Evolutionary conservation across 2,329 filamentous ascomycete species (phyloP).

Genomic region (Verticillium longisporum): DNA sequence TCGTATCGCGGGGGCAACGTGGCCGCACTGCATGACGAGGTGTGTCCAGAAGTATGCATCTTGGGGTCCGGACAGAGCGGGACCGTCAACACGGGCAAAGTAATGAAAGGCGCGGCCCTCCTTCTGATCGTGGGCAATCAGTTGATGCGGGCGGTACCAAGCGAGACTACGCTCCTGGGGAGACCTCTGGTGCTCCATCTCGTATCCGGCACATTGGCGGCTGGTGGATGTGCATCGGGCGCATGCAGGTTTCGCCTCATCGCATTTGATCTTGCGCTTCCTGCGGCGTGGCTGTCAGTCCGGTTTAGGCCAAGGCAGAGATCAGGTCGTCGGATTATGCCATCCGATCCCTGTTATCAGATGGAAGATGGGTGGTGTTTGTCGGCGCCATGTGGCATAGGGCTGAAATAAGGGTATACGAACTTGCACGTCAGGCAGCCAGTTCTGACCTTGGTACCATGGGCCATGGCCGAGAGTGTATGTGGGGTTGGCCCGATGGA

Average conservation of each 20-base stretch:
- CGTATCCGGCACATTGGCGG: slow-evolving; percentile 27
- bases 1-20: slow-evolving; percentile 36
- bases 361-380: background rate
- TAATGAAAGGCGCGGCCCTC: slow-evolving; percentile 7
- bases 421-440: slow-evolving; percentile 51
- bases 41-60: slow-evolving; percentile 32
- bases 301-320: too few relatives aligned
- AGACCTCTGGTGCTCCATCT: background rate
- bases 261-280: slow-evolving; percentile 50
- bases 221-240: slow-evolving; percentile 47
- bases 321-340: too few relatives aligned
- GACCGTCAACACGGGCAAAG: slow-evolving; percentile 7
- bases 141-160: slow-evolving; percentile 10
- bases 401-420: slow-evolving; percentile 23
- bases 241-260: slow-evolving; percentile 47
- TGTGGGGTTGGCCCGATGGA: background rate
- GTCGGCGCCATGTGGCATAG: background rate
- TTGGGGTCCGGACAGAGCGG: slow-evolving; percentile 3
- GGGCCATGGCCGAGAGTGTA: background rate
- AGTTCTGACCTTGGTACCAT: slow-evolving; percentile 30
- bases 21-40: slow-evolving; percentile 37
- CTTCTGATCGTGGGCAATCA: slow-evolving; percentile 11
- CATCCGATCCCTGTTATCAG: background rate
- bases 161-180: slow-evolving; percentile 6
- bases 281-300: slow-evolving; percentile 19